A percentile compares a stretch with the other conserved stretches of the same genome.
These are phyloP conservation scores for Scheffersomyces amazonensis DNA, from an alignment of 805 yeast genomes.

Conservation along the genomic window DNA sequence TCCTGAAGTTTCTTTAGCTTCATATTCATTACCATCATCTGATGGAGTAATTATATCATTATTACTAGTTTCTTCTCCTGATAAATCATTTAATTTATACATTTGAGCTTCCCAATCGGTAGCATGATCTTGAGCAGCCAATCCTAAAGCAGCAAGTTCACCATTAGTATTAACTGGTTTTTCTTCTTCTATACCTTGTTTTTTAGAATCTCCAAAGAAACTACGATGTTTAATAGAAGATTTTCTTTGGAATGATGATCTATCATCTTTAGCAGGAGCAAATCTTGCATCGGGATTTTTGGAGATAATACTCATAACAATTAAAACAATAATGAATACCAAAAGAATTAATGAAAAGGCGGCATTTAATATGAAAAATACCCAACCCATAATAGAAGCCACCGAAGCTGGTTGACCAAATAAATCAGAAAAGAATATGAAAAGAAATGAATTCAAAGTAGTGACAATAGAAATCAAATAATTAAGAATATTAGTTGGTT, in stretches of 20 bases:
- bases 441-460: constrained; percentile 77
- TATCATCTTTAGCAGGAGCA: constrained; percentile 86
- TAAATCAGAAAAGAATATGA: constrained; percentile 79
- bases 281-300: constrained; percentile 88
- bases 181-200: constrained; percentile 4
- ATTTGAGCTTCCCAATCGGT: constrained; percentile 71
- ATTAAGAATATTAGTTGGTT: constrained; percentile 74
- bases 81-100: constrained; percentile 41
- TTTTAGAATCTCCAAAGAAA: not conserved
- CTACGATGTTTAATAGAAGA: constrained; percentile 24
- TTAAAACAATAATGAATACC: constrained; percentile 65
- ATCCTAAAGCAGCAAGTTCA: constrained; percentile 71
- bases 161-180: constrained; percentile 20
- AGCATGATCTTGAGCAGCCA: constrained; percentile 79
- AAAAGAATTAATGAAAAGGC: constrained; percentile 78
- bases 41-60: constrained; percentile 28
- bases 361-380: constrained; percentile 85
- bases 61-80: constrained; percentile 5
- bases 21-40: constrained; percentile 24
- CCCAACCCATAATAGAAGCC: constrained; percentile 85
- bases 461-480: constrained; percentile 71
- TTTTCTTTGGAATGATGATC: constrained; percentile 78
- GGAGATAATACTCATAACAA: constrained; percentile 59
- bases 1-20: not conserved
- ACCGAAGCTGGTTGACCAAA: constrained; percentile 80